Conservation (phyloP, 2,329 filamentous ascomycete genomes). For the Neonectria faginata region DNA sequence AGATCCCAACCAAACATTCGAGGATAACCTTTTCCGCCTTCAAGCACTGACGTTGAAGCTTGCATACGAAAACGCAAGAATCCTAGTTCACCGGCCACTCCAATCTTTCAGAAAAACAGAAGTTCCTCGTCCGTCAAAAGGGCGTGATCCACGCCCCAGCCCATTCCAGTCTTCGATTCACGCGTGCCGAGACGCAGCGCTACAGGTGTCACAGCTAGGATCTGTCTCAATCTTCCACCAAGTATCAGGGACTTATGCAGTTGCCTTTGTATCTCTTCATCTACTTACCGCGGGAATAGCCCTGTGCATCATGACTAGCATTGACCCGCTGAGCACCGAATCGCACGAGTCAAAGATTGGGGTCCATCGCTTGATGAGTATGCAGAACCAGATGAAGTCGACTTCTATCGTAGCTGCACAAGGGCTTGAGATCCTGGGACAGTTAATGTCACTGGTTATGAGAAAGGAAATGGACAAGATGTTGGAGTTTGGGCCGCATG, state of each 20-base stretch:
- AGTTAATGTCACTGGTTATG: slow-evolving; percentile 40
- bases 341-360: slow-evolving; percentile 38
- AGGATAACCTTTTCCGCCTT: slow-evolving; percentile 43
- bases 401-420: slow-evolving; percentile 41
- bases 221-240: slow-evolving; percentile 26
- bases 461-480: slow-evolving; percentile 37
- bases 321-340: slow-evolving; percentile 37
- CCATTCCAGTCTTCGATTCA: slow-evolving; percentile 31
- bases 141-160: neutral
- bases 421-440: slow-evolving; percentile 37
- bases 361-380: slow-evolving; percentile 40
- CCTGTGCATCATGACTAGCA: slow-evolving; percentile 38
- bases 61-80: slow-evolving; percentile 50
- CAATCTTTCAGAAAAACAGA: slow-evolving; percentile 20
- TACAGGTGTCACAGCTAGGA: slow-evolving; percentile 37
- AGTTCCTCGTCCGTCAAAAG: neutral
- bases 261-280: slow-evolving; percentile 42
- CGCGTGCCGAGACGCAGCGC: slow-evolving; percentile 39
- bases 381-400: slow-evolving; percentile 35
- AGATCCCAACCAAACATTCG: slow-evolving; percentile 8
- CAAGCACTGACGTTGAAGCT: slow-evolving; percentile 50
- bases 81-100: slow-evolving; percentile 44
- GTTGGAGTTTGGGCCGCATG: slow-evolving; percentile 27
- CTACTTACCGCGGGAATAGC: slow-evolving; percentile 44
- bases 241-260: slow-evolving; percentile 41